Evolutionary conservation across 2,329 filamentous ascomycete species (phyloP).

Genomic region (Botrytis porri): DNA sequence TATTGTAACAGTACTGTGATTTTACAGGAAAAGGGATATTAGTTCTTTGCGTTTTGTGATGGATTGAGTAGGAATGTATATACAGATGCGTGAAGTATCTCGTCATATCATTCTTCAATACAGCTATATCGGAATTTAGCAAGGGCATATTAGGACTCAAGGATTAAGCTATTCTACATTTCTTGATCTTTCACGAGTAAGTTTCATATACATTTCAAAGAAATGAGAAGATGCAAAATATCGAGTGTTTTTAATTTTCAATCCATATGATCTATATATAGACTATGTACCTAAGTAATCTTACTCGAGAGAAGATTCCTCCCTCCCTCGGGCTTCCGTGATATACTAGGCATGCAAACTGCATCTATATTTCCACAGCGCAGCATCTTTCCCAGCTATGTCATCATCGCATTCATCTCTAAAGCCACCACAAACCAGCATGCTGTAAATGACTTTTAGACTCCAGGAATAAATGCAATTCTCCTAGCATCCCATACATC

Average conservation of each 20-base stretch:
- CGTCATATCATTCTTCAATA: not conserved
- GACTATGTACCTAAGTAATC: not conserved
- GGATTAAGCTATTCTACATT: not conserved
- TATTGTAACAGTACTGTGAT: not conserved
- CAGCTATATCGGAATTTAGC: not conserved
- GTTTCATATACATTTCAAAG: not conserved
- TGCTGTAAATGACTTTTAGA: slow-evolving; percentile 10
- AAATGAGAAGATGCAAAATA: not conserved
- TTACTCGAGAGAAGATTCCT: not conserved
- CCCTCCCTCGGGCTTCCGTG: not conserved
- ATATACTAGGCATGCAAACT: not conserved
- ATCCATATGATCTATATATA: not conserved
- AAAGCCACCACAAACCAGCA: not conserved
- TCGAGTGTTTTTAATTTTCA: not conserved
- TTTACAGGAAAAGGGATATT: not conserved
- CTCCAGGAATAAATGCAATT: not conserved
- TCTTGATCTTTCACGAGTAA: not conserved
- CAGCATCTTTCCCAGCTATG: not conserved
- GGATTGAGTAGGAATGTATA: not conserved
- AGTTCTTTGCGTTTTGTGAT: not conserved
- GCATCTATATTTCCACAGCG: not conserved
- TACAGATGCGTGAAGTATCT: not conserved
- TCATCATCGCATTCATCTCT: not conserved
- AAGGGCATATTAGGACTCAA: not conserved
- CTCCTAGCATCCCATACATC: not conserved